Percentiles rank a stretch among this genome's conserved stretches.
These are phyloP conservation scores for Starmerella kuoi DNA, from an alignment of 805 yeast genomes.

Conservation along the genomic window DNA sequence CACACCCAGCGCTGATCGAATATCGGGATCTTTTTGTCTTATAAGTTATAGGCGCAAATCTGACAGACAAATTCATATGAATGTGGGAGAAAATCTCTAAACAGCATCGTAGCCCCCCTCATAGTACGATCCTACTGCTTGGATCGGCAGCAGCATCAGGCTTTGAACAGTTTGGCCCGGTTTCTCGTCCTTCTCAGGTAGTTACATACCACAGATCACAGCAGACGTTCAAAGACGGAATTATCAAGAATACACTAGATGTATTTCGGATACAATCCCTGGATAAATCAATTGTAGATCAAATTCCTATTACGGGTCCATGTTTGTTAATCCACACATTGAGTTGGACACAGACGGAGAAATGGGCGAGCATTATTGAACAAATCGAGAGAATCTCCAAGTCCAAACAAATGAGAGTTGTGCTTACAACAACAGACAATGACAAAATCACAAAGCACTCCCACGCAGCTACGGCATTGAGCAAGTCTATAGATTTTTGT, in stretches of 20 bases:
- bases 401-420: neutral
- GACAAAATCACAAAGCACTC: neutral
- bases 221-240: neutral
- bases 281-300: neutral
- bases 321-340: neutral
- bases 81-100: constrained; percentile 2
- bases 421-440: constrained; percentile 6
- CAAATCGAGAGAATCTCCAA: neutral
- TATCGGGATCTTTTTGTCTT: too few species aligned
- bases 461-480: constrained; percentile 6
- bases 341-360: constrained; percentile 6
- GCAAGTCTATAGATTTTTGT: constrained; percentile 9
- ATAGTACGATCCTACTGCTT: neutral
- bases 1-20: too few species aligned
- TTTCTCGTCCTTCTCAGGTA: neutral
- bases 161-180: neutral
- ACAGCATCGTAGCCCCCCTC: neutral
- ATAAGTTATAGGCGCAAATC: too few species aligned
- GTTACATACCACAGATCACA: constrained; percentile 1
- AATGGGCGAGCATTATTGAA: constrained; percentile 1
- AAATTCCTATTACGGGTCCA: neutral
- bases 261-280: neutral
- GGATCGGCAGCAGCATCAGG: neutral
- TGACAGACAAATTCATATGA: too few species aligned
- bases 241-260: neutral